Base-by-base conservation (phyloP, 441 rosid genomes). In the Euphorbia schlechtendalii region DNA sequence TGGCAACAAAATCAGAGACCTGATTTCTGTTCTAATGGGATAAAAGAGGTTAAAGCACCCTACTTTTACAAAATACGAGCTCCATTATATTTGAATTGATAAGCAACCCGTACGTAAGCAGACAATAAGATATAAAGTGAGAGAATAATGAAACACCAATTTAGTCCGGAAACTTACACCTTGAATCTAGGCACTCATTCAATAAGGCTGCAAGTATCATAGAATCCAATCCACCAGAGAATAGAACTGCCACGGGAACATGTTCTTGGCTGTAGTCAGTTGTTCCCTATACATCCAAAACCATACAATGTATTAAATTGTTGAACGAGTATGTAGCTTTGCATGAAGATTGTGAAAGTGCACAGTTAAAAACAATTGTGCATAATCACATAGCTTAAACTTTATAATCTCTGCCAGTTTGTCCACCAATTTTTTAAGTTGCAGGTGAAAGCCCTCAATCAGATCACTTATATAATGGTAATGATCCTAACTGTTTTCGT, bases 141-240 rank as follows among this genome's bases (percentile, higher is more conserved):
- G 20, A 58, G 14, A 52, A 15, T 55, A 54, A 27, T 24, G 48
- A 17, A 17, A 51, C 40, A 51, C 6, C n/a, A 69, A 45, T 25
- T 54, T 13, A 38, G 56, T 14, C 25, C 49, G 56, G 70, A 60
- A 12, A 46, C 77, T 83, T 81, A 88, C 96, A 86, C 58, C 61
- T 76, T 59, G 84, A 80, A 81, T 88, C 88, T 38, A 93, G 73
- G 73, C 87, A 88, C 55, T 90, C 83, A 72, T 93, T 78, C 77
- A 90, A 78, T 22, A 93, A 70, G 40, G 92, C 96, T 49, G 97
- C 91, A 56, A 93, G 85, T 73, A 93, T 86, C 97, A 86, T 93
- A 32, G 97, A 93, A 77, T 93, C 98, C 65, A 90, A 71, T 69
- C 98, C 98, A 55, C 98, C 97, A 58, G 98, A 93, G 76, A 93